Evolutionary conservation across 148 eudicot genomes (phyloP), one percentile per base, ranked within the genome.

Genomic region (Beta vulgaris): DNA sequence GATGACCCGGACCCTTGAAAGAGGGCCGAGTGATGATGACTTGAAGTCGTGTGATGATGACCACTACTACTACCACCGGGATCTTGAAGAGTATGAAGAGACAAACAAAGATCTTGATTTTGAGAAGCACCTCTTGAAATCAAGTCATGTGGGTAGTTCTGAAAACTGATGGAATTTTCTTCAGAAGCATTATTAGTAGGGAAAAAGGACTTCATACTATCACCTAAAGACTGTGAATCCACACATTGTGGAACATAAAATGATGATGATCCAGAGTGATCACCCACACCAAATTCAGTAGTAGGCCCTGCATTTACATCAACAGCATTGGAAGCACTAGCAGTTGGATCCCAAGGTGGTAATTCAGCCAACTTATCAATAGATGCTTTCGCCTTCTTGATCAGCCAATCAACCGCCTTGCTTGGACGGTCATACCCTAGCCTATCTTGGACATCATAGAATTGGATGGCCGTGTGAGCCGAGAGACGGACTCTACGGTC

Each of bases 391-490:
- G 86, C 86, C 54, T 84, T 84, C 28, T 72, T 81, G 15, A 84
- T 81, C 1, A 84, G 70, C 86, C 86, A 84, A 75, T 84, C 86
- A 10, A 84, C 86, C 14, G 86, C 86, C 69, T 84, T 84, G 40
- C 86, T 84, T 0, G 86, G 86, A 31, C 86, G 64, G 72, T 84
- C 86, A 48, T 75, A 84, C 2, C 86, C 86, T 9, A 84, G 59
- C 32, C 86, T 77, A 62, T 84, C 86, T 32, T 84, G 86, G 0
- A 84, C 86, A 21, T 84, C 86, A 71, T 84, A 84, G 14, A 84
- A 84, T 53, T 84, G 86, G 35, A 84, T 84, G 23, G 86, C 86
- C 0, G 86, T 84, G 80, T 84, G 86, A 7, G 86, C 86, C 25
- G 86, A 74, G 12, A 84, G 79, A 5, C 86, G 84, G 3, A 84